Evolutionary conservation across 2,329 filamentous ascomycete species (phyloP).

Genomic region (Colletotrichum sp.): DNA sequence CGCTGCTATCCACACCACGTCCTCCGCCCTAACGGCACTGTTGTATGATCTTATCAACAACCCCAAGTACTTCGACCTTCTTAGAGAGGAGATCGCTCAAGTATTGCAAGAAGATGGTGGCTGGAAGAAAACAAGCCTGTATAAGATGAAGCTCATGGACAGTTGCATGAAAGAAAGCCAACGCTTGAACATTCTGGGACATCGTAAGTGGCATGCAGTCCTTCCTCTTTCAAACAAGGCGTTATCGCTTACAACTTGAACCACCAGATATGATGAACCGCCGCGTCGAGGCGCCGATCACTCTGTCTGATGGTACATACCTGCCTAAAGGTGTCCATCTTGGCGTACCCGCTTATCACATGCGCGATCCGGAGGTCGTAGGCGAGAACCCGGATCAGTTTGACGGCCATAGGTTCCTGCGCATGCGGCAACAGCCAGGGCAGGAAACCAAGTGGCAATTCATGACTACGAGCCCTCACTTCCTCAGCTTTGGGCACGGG

Average conservation of each 20-base stretch:
- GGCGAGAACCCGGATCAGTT: background rate
- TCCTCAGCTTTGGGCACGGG: background rate
- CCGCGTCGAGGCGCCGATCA: background rate
- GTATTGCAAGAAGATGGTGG: background rate
- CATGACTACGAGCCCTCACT: background rate
- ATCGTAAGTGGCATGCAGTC: background rate
- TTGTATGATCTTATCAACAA: background rate
- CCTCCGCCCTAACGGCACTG: background rate
- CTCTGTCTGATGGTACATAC: background rate
- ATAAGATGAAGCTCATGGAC: background rate
- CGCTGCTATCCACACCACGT: background rate
- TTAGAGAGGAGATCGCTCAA: background rate
- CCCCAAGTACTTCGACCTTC: background rate
- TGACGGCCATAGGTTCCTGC: background rate
- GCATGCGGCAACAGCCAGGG: background rate
- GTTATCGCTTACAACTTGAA: rapidly evolving
- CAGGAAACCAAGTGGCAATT: background rate
- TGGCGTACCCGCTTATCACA: background rate
- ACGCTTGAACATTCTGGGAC: background rate
- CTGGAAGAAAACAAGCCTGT: background rate
- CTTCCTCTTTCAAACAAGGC: background rate
- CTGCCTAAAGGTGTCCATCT: background rate
- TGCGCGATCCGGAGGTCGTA: background rate
- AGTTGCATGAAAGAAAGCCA: background rate
- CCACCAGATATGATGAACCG: background rate